These are phyloP conservation scores for Yamadazyma akitaensis DNA, from an alignment of 805 yeast species.

Conservation along the genomic window DNA sequence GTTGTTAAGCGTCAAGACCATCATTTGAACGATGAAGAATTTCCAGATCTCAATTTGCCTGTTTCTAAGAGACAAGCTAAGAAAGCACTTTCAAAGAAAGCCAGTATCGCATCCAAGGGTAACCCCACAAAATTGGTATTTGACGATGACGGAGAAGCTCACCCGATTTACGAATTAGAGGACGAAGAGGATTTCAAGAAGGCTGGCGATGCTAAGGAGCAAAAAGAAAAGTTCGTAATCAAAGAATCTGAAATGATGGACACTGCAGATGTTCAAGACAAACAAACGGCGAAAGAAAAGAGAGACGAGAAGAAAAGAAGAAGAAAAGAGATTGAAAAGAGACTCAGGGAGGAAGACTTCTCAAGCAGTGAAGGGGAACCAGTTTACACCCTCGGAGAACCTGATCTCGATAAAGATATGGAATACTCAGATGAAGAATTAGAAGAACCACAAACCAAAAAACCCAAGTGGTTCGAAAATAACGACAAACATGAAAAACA, in stretches of 20 bases:
- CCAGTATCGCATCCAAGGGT: slow-evolving; percentile 56
- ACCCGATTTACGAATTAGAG: slow-evolving; percentile 86
- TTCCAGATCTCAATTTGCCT: slow-evolving; percentile 59
- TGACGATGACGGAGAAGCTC: slow-evolving; percentile 94
- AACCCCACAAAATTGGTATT: slow-evolving; percentile 76
- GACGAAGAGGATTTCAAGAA: slow-evolving; percentile 82
- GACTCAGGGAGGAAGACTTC: slow-evolving; percentile 40
- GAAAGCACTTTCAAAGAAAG: slow-evolving; percentile 83
- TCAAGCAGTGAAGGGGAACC: slow-evolving; percentile 32
- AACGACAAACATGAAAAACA: slow-evolving; percentile 19
- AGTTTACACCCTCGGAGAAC: slow-evolving; percentile 22
- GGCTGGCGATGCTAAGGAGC: slow-evolving; percentile 65
- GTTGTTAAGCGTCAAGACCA: slow-evolving; percentile 77
- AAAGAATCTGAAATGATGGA: slow-evolving; percentile 70
- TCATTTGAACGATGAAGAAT: slow-evolving; percentile 57
- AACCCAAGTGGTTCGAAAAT: slow-evolving; percentile 51
- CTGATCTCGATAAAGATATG: slow-evolving; percentile 48
- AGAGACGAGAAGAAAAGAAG: slow-evolving; percentile 84
- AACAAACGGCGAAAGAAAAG: slow-evolving; percentile 70
- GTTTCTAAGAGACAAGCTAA: slow-evolving; percentile 82
- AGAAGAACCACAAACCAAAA: slow-evolving; percentile 36
- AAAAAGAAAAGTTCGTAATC: slow-evolving; percentile 62
- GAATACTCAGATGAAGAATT: slow-evolving; percentile 28
- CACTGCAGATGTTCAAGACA: slow-evolving; percentile 73
- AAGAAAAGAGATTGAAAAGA: slow-evolving; percentile 75